Percentiles rank a stretch among this genome's conserved stretches.
Evolutionary conservation across 805 yeast genomes (phyloP).

Genomic region (Candida corydali): DNA sequence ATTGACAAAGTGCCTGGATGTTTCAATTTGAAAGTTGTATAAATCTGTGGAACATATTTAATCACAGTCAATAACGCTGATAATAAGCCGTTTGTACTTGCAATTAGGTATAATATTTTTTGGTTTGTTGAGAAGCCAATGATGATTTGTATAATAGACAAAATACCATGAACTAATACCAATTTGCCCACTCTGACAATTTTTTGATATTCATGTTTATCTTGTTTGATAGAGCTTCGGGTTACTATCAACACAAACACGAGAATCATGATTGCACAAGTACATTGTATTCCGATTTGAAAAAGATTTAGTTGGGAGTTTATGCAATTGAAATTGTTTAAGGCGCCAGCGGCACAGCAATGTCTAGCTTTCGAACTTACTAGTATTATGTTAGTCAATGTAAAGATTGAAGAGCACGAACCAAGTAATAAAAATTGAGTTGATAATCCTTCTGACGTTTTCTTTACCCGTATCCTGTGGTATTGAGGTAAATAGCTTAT

Average conservation of each 20-base stretch:
- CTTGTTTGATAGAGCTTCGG: slow-evolving; percentile 41
- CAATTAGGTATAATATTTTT: slow-evolving; percentile 32
- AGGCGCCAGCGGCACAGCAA: slow-evolving; percentile 50
- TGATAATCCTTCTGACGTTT: slow-evolving; percentile 74
- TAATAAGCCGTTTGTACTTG: slow-evolving; percentile 59
- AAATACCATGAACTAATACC: slow-evolving; percentile 33
- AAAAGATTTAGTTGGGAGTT: slow-evolving; percentile 62
- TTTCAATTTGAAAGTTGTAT: slow-evolving; percentile 62
- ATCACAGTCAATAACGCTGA: slow-evolving; percentile 61
- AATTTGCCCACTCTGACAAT: slow-evolving; percentile 39
- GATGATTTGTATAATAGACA: slow-evolving; percentile 30
- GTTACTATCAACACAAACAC: slow-evolving; percentile 51
- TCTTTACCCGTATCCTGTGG: slow-evolving; percentile 48
- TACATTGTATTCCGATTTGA: slow-evolving; percentile 62
- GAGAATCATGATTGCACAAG: slow-evolving; percentile 55
- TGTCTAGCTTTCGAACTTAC: slow-evolving; percentile 56
- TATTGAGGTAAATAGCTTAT: slow-evolving; percentile 77
- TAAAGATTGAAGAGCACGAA: slow-evolving; percentile 61
- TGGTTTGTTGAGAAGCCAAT: slow-evolving; percentile 26
- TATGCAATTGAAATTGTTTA: slow-evolving; percentile 54
- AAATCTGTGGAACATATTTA: slow-evolving; percentile 78
- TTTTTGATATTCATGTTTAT: slow-evolving; percentile 38
- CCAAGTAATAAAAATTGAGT: slow-evolving; percentile 71
- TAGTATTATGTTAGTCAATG: slow-evolving; percentile 62
- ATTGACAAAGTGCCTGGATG: slow-evolving; percentile 79